Percentiles rank a stretch among this genome's conserved stretches.
These are phyloP conservation scores for Earliella scabrosa DNA, from an alignment of 1,284 basidiomycete species.

Conservation along the genomic window DNA sequence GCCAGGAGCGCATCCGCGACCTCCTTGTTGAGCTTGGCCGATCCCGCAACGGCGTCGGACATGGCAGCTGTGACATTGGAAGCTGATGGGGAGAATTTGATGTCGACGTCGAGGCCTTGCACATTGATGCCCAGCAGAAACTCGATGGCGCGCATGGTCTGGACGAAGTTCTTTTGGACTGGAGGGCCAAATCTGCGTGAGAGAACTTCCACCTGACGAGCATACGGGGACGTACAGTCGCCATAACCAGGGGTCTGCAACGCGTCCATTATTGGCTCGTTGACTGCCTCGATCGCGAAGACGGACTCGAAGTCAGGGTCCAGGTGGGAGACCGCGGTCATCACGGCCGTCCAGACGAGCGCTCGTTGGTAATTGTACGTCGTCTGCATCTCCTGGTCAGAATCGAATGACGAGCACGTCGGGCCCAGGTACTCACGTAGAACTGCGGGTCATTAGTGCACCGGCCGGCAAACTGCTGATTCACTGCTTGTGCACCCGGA, in stretches of 20 bases:
- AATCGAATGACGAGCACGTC: neutral
- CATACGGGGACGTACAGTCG: conserved; percentile 49
- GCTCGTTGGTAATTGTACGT: conserved; percentile 74
- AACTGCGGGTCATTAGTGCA: conserved; percentile 75
- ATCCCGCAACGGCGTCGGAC: conserved; percentile 28
- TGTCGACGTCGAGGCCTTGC: conserved; percentile 20
- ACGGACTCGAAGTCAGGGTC: conserved; percentile 69
- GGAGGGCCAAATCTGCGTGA: neutral
- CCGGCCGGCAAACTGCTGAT: conserved; percentile 71
- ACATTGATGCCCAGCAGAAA: conserved; percentile 67
- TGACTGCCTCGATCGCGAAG: conserved; percentile 75
- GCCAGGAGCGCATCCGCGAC: conserved; percentile 49
- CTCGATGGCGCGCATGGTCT: conserved; percentile 68
- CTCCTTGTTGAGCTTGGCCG: conserved; percentile 44
- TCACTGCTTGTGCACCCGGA: conserved; percentile 66
- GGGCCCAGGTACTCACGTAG: conserved; percentile 55
- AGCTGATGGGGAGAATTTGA: conserved; percentile 25
- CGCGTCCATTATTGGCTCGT: conserved; percentile 77
- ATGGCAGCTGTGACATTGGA: conserved; percentile 51
- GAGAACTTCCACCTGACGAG: neutral
- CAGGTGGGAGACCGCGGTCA: conserved; percentile 71
- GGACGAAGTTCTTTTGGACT: conserved; percentile 78
- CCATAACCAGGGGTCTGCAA: conserved; percentile 67
- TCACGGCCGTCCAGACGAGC: conserved; percentile 76
- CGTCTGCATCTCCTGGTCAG: conserved; percentile 46